These are phyloP conservation scores for Hyaloscypha bicolor DNA, from an alignment of 495 filamentous ascomycete species.

Conservation along the genomic window DNA sequence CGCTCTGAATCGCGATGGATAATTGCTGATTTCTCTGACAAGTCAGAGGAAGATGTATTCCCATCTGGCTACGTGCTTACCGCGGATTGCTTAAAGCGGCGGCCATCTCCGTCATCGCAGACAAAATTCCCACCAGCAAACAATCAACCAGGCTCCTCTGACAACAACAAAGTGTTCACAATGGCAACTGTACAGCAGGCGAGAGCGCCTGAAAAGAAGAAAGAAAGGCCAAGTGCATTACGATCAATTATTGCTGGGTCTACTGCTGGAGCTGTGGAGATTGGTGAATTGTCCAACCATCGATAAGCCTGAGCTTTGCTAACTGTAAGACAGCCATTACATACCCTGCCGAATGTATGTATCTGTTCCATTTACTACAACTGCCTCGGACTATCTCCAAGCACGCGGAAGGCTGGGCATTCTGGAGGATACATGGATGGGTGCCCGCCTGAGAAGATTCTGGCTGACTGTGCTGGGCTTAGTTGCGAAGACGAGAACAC, in stretches of 20 bases:
- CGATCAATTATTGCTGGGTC: slow-evolving; percentile 88
- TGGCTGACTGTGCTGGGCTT: background rate
- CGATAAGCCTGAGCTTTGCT: slow-evolving; percentile 2
- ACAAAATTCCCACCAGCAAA: background rate
- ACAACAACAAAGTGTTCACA: background rate
- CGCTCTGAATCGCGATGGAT: background rate
- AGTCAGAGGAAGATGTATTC: background rate
- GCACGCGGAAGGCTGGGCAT: background rate
- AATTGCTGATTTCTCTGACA: background rate
- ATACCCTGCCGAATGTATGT: slow-evolving; percentile 92
- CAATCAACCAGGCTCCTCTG: background rate
- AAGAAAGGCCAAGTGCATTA: slow-evolving; percentile 71
- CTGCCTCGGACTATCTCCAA: background rate
- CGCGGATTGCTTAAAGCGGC: slow-evolving; percentile 17
- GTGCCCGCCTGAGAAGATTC: background rate
- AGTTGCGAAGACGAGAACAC: slow-evolving; percentile 94
- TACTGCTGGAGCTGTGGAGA: slow-evolving; percentile 91
- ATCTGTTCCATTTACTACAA: background rate
- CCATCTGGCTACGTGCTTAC: background rate
- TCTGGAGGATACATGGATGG: background rate
- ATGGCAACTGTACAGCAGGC: slow-evolving; percentile 25
- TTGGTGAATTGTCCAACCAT: slow-evolving; percentile 55
- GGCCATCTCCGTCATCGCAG: slow-evolving; percentile 7
- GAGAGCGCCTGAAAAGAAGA: slow-evolving; percentile 28
- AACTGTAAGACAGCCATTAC: slow-evolving; percentile 70